Conservation (phyloP, 2,329 filamentous ascomycete genomes). For the Scedosporium minutisporum region DNA sequence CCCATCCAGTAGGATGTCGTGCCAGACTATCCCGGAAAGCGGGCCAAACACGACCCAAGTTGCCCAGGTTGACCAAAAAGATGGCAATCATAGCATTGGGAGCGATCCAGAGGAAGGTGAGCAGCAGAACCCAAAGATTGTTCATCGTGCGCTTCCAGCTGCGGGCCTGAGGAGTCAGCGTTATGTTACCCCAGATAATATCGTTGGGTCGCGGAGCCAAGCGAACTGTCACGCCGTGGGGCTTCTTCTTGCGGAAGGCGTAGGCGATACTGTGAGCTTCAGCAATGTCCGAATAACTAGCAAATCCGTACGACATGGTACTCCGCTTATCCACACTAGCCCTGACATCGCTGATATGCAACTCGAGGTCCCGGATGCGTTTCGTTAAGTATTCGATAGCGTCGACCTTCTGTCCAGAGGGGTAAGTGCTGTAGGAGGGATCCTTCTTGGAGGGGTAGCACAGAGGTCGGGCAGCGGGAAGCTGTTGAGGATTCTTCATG, state of each 20-base stretch:
- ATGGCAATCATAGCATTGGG: conserved; percentile 93
- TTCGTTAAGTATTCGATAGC: conserved; percentile 88
- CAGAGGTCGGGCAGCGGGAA: conserved; percentile 67
- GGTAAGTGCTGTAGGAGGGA: conserved; percentile 52
- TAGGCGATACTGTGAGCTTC: conserved; percentile 86
- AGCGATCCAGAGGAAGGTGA: conserved; percentile 80
- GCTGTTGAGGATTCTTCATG: conserved; percentile 71
- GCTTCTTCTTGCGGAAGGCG: conserved; percentile 68
- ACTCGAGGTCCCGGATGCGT: conserved; percentile 73
- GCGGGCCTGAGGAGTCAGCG: conserved; percentile 57
- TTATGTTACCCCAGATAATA: conserved; percentile 92
- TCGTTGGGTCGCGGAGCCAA: conserved; percentile 83
- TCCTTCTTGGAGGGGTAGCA: conserved; percentile 78
- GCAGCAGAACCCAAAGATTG: conserved; percentile 68
- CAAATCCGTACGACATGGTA: conserved; percentile 86
- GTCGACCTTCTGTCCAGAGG: conserved; percentile 69
- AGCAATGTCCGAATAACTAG: conserved; percentile 79
- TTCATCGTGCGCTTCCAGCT: conserved; percentile 68
- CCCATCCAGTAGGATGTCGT: conserved; percentile 60
- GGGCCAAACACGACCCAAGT: conserved; percentile 71
- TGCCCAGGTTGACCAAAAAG: conserved; percentile 77
- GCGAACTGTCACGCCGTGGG: conserved; percentile 64
- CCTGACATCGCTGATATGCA: conserved; percentile 75
- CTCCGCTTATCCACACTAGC: conserved; percentile 76
- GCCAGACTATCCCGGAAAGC: conserved; percentile 59